These are phyloP conservation scores for Neurospora crassa DNA, from an alignment of 2,329 filamentous ascomycete genomes.

Conservation along the genomic window DNA sequence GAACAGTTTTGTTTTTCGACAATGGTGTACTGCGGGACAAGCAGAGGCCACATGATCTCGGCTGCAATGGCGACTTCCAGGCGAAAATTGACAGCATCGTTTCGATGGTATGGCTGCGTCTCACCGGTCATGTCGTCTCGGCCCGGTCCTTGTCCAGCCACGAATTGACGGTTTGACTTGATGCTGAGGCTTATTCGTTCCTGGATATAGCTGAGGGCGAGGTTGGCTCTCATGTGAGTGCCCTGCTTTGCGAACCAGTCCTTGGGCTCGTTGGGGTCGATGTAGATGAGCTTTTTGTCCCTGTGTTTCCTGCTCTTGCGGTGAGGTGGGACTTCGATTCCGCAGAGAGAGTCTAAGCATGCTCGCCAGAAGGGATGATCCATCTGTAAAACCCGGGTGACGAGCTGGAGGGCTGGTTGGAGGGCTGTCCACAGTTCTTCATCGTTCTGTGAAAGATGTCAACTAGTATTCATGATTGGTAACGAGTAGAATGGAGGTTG, in stretches of 20 bases:
- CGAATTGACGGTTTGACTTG: not conserved
- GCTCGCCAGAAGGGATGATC: constrained; percentile 8
- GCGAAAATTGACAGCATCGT: not conserved
- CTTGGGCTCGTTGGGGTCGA: not conserved
- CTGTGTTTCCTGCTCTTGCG: not conserved
- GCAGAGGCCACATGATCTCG: constrained; percentile 8
- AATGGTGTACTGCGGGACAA: not conserved
- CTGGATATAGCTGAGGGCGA: not conserved
- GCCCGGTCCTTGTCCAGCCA: not conserved
- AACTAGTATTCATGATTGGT: no score
- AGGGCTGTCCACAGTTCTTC: constrained; percentile 9
- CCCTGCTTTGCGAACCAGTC: not conserved
- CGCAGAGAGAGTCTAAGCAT: not conserved
- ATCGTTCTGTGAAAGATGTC: not conserved
- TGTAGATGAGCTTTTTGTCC: not conserved
- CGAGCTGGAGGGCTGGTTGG: constrained; percentile 11
- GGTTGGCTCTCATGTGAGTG: not conserved
- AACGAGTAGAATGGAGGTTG: not conserved
- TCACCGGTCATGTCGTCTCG: not conserved
- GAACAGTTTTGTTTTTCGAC: constrained; percentile 8
- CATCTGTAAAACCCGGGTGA: constrained; percentile 4
- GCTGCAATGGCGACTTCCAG: not conserved
- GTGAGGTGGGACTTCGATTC: not conserved
- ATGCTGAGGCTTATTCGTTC: constrained; percentile 1
- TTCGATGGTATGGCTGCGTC: not conserved